Evolutionary conservation across 331 rosid genomes (phyloP).

Genomic region (Acacia concinna): DNA sequence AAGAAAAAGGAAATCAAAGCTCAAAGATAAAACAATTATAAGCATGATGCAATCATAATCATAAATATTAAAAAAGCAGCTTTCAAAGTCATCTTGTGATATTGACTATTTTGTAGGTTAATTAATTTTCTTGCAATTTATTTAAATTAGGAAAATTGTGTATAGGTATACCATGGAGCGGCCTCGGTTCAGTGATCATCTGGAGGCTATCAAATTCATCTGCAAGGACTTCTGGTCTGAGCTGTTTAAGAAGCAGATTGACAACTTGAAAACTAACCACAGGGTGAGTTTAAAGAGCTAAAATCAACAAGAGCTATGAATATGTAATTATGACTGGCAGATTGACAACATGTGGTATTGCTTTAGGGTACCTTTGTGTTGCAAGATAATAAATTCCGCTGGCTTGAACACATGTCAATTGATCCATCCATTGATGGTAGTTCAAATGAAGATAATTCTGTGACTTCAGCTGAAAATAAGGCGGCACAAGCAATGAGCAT

Average conservation of each 20-base stretch:
- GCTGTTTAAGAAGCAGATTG: constrained; percentile 97
- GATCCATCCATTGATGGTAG: constrained; percentile 64
- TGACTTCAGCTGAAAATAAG: constrained; percentile 56
- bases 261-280: constrained; percentile 95
- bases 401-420: constrained; percentile 76
- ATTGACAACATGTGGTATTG: constrained; percentile 13
- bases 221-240: constrained; percentile 99
- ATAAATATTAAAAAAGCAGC: not conserved
- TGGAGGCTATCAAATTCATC: constrained; percentile 95
- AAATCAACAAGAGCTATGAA: not conserved
- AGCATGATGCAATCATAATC: not conserved
- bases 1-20: not conserved
- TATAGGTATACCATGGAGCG: constrained; percentile 92
- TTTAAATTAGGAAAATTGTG: constrained; percentile 9
- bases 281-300: constrained; percentile 49
- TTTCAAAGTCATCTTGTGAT: not conserved
- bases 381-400: constrained; percentile 87
- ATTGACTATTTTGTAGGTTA: constrained; percentile 3
- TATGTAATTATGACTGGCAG: not conserved
- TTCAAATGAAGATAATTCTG: constrained; percentile 51
- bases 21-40: not conserved
- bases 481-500: constrained; percentile 72
- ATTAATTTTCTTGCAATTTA: not conserved
- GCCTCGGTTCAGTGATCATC: constrained; percentile 90
- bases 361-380: constrained; percentile 93